A percentile compares a stretch with the other conserved stretches of the same genome.
Evolutionary conservation across 2,329 filamentous ascomycete species (phyloP).

Genomic region (Arachnomyces sp.): DNA sequence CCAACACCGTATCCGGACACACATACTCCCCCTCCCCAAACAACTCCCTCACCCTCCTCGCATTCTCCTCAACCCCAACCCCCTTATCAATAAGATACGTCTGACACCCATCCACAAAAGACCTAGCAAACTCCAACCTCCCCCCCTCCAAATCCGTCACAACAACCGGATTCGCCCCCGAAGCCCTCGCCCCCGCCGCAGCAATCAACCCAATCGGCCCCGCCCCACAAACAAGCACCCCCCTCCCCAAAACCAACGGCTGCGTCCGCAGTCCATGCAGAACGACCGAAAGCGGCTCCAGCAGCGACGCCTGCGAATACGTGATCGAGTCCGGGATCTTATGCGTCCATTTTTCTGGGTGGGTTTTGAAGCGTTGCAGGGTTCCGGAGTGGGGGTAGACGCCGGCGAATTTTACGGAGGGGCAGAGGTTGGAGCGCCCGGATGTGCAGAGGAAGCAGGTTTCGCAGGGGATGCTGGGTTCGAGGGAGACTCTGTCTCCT

Average conservation of each 20-base stretch:
- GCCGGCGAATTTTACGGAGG: constrained; percentile 54
- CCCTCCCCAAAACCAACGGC: constrained; percentile 48
- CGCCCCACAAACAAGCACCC: constrained; percentile 53
- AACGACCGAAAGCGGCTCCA: constrained; percentile 58
- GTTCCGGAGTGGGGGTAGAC: constrained; percentile 56
- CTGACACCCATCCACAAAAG: constrained; percentile 47
- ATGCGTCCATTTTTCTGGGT: constrained; percentile 55
- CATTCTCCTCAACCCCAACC: constrained; percentile 44
- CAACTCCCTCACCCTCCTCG: constrained; percentile 45
- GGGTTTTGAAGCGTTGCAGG: constrained; percentile 55
- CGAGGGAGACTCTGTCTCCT: constrained; percentile 60
- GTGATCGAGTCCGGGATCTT: constrained; percentile 49
- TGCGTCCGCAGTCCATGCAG: constrained; percentile 53
- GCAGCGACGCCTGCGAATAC: constrained; percentile 54
- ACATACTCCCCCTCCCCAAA: constrained; percentile 50
- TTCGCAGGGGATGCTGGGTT: constrained; percentile 58
- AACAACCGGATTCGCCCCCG: constrained; percentile 56
- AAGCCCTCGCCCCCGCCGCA: constrained; percentile 51
- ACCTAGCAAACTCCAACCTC: constrained; percentile 51
- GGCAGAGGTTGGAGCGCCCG: constrained; percentile 58
- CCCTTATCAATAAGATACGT: constrained; percentile 48
- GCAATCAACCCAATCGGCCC: constrained; percentile 58
- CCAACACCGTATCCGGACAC: constrained; percentile 53
- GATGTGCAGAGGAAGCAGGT: constrained; percentile 52
- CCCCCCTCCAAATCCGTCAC: constrained; percentile 55